Base-by-base conservation (phyloP, 2,329 filamentous ascomycete genomes). In the Ambrosiella beaveri region DNA sequence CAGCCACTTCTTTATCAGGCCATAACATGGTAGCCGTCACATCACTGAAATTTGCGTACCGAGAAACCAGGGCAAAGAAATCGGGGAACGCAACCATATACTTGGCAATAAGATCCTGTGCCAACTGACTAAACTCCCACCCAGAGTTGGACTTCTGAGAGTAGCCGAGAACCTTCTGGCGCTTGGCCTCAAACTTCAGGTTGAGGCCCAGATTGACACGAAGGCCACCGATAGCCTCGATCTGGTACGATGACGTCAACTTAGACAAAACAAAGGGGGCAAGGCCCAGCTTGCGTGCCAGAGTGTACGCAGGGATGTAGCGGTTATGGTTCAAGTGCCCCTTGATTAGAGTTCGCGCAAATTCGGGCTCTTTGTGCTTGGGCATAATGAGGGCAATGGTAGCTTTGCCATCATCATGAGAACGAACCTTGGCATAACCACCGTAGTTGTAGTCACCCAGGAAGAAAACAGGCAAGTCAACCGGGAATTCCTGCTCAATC, bases 51-150 rank as follows among this genome's bases (percentile, higher is more conserved):
- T 89, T 85, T 1, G 91, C 88, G 63, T 95, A 91, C 61, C 77
- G 77, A 68, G 90, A 84, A 62, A 98, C 88, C 3, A 83, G 88
- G 7, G 85, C 88, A 66, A 98, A 91, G 70, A 98, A 97, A 60
- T 96, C 88, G 0, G 93, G 93, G 70, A 98, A 98, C 13, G 82
- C 84, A 60, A 85, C 83, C 86, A 97, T 96, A 69, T 97, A 98
- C 63, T 88, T 79, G 47, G 82, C 79, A 57, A 98, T 80, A 57
- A 98, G 72, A 51, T 84, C 77, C 59, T 96, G 77, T 0, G 93
- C 90, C 64, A 87, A 84, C 54, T 81, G 78, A 65, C 90, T 96
- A 68, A 95, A 98, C 69, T 98, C 93, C 94, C 94, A 98, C 5
- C 94, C 93, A 36, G 81, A 85, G 11, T 81, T 75, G 3, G 83